Evolutionary conservation across 345 rosid species (phyloP).

Genomic region (Eucalyptus tenuipes): DNA sequence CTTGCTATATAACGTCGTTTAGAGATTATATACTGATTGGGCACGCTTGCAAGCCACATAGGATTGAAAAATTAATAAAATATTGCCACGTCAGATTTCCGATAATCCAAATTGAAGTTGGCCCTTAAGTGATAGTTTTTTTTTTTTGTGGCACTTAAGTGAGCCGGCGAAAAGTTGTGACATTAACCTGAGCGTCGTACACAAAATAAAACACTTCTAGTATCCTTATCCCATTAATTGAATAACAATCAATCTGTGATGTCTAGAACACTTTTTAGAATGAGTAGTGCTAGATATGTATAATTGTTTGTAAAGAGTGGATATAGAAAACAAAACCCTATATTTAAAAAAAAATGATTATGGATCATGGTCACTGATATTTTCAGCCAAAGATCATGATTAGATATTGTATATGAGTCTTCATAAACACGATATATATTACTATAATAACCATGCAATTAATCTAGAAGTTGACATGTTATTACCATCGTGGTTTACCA

Average conservation of each 20-base stretch:
- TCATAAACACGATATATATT: background rate
- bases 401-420: background rate
- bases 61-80: too few species aligned
- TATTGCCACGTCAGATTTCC: rapidly evolving
- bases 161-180: too few species aligned
- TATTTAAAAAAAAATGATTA: background rate
- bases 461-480: background rate
- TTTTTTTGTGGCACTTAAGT: too few species aligned
- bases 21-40: too few species aligned
- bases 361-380: background rate
- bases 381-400: background rate
- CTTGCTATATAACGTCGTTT: too few species aligned
- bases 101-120: too few species aligned
- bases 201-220: too few species aligned
- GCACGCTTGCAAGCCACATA: rapidly evolving
- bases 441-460: background rate
- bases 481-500: background rate
- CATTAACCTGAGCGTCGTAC: too few species aligned
- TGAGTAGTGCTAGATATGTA: background rate
- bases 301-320: background rate
- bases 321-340: background rate
- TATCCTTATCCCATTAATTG: background rate
- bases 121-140: too few species aligned
- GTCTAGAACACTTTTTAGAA: background rate
- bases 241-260: background rate